Percentiles rank a stretch among this genome's conserved stretches.
phyloP scores from a whole-genome alignment of 208 protist genomes.

The Phytomonas sp. region DNA sequence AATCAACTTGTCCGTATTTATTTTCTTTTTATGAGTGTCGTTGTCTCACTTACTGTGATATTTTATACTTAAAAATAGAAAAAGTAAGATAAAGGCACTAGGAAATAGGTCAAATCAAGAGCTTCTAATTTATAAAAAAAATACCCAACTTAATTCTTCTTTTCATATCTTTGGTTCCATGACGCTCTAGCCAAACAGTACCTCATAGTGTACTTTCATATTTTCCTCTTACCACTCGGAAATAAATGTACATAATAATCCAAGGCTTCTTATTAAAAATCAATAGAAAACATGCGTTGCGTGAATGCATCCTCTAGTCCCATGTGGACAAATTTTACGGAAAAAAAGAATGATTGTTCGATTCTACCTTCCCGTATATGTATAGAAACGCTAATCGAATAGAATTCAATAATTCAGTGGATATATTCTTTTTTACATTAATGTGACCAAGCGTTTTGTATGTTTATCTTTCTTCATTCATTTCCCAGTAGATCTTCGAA shows the following conservation, averaged over 20 bases:
- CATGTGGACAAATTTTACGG: background rate
- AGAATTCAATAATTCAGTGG: background rate
- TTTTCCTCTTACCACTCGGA: background rate
- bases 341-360: background rate
- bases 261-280: background rate
- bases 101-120: background rate
- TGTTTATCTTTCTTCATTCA: constrained; percentile 6
- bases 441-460: background rate
- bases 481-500: background rate
- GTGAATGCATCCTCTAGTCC: background rate
- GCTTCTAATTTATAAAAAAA: background rate
- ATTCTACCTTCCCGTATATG: too few species aligned
- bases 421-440: background rate
- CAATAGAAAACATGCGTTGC: background rate
- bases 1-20: background rate
- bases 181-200: background rate
- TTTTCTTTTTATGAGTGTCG: background rate
- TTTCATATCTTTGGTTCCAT: background rate
- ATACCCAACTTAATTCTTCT: background rate
- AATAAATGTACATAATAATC: background rate
- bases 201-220: background rate
- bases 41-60: background rate
- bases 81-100: background rate
- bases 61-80: background rate
- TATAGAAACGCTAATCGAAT: background rate